A percentile compares a stretch with the other conserved stretches of the same genome.
Conservation (phyloP, 2,329 filamentous ascomycete genomes). For the Tolypocladium paradoxum region DNA sequence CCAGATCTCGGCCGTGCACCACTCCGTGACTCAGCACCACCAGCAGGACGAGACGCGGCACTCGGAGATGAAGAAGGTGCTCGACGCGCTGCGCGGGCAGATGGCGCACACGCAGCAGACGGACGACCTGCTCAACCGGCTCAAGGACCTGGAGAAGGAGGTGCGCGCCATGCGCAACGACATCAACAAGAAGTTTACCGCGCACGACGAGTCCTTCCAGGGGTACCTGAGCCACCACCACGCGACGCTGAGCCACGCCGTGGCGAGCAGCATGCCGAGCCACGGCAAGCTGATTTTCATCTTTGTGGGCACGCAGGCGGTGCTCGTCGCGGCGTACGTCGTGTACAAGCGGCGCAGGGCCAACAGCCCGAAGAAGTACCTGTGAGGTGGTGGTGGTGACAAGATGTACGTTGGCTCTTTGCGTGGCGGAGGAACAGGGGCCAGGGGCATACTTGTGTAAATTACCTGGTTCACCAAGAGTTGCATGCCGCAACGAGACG, state of each 20-base stretch:
- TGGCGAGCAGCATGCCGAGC: conserved; percentile 35
- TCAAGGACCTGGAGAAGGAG: conserved; percentile 46
- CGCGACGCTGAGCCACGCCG: conserved; percentile 34
- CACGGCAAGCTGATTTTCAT: conserved; percentile 52
- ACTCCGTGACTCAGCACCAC: conserved; percentile 39
- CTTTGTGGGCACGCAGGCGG: conserved; percentile 62
- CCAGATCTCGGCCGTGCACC: conserved; percentile 53
- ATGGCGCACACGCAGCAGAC: conserved; percentile 36
- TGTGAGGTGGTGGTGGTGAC: conserved; percentile 37
- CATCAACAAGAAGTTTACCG: conserved; percentile 36
- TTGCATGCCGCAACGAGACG: not conserved
- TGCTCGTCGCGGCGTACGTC: conserved; percentile 59
- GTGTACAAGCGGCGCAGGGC: conserved; percentile 71
- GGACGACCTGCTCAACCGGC: conserved; percentile 29
- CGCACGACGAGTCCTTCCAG: conserved; percentile 42
- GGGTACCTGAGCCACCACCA: conserved; percentile 40
- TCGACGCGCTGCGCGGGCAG: conserved; percentile 35
- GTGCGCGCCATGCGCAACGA: conserved; percentile 47
- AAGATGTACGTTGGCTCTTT: not conserved
- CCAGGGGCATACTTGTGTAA: not conserved
- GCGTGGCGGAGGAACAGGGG: not conserved
- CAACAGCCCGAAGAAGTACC: conserved; percentile 80
- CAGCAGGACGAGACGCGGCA: conserved; percentile 44
- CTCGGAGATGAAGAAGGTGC: conserved; percentile 37
- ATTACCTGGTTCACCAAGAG: not conserved